Evolutionary conservation across 2,329 filamentous ascomycete species (phyloP).

Genomic region (Trichoderma brevicompactum): DNA sequence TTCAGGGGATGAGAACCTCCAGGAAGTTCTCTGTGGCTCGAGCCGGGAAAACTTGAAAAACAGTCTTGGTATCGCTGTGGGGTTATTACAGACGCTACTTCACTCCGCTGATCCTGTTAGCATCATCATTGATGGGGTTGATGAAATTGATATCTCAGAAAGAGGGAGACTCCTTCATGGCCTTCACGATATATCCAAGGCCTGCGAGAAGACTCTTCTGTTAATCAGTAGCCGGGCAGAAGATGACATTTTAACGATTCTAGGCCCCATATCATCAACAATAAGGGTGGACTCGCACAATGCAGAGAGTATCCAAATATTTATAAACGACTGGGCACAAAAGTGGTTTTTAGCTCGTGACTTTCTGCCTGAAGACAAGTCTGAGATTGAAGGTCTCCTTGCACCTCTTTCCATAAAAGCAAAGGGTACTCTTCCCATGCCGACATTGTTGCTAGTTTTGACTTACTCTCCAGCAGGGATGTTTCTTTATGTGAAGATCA

Average conservation of each 20-base stretch:
- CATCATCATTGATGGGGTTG: conserved; percentile 2
- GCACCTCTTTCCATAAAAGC: background rate
- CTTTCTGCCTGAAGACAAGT: background rate
- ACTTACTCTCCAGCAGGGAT: background rate
- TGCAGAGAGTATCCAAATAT: background rate
- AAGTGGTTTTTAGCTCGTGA: background rate
- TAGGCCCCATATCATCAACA: background rate
- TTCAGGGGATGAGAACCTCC: background rate
- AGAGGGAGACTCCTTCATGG: background rate
- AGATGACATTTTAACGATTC: background rate
- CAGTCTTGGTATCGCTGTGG: background rate
- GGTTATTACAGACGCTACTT: background rate
- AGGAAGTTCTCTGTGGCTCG: background rate
- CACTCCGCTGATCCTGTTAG: background rate
- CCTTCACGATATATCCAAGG: background rate
- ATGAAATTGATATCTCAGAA: background rate
- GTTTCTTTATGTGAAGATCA: background rate
- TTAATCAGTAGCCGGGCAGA: background rate
- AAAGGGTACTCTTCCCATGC: background rate
- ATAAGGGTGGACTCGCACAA: background rate
- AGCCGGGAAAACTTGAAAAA: background rate
- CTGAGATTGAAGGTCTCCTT: background rate
- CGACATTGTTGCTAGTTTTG: background rate
- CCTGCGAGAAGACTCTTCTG: background rate
- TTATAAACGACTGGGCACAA: background rate